Base-by-base conservation (phyloP, 208 protist genomes). In the Acanthamoeba royreba region DNA sequence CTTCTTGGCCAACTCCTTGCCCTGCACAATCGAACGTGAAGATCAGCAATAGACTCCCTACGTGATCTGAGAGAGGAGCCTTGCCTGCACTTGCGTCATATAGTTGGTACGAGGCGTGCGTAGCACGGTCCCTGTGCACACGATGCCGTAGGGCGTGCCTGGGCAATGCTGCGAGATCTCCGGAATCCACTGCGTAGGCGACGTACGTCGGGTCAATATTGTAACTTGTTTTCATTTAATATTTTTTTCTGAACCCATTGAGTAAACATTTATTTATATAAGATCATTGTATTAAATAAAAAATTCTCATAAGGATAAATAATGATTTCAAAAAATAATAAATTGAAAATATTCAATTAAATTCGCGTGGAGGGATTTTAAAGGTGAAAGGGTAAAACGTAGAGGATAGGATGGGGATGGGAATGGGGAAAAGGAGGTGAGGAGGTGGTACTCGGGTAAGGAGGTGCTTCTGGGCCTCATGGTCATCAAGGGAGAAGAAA, bases 101-200 rank as follows among this genome's bases (percentile, higher is more conserved):
- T 53, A 42, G 40, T 45, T 85, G 38, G 74, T 47, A 5, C 42
- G 74, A 17, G 77, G 63, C 46, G 93, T 92, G 13, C 94, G 81
- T 17, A 95, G 63, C 38, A 91, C 72, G 3, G 87, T 63, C 40
- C 93, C 72, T 4, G 94, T 95, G 86, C 94, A 85, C 38, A 95
- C 92, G 46, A 95, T 47, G 25, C 93, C 46, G 92, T 91, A 95
- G 31, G 94, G 94, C 1, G 87, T 90, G 43, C 90, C 74, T 8
- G 94, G 92, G 69, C 92, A 94, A 74, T 95, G 83, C 33, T 95
- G 94, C 9, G 31, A 46, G 35, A 95, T 66, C 92, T 95, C 94
- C 17, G 94, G 94, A 11, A 95, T 74, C 94, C 94, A 95, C 94
- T 95, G 33, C 31, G 25, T 0, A 9, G 0, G 28, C n/a, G 4